Evolutionary conservation across 2,329 filamentous ascomycete genomes (phyloP).

Genomic region (Xylariomycetidae sp.): DNA sequence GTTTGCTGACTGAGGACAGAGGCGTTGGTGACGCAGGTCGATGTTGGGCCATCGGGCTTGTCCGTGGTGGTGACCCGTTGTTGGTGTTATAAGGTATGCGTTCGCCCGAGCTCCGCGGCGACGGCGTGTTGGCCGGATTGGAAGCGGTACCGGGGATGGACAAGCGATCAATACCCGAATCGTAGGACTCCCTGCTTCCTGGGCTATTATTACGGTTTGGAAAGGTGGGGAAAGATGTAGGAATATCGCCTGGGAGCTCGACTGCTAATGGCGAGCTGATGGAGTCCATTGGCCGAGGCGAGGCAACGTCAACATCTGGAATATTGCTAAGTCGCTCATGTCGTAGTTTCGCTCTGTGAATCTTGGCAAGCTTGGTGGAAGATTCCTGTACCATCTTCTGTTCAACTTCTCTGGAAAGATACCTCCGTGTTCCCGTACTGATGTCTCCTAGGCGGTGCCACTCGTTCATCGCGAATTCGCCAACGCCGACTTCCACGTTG

Average conservation of each 20-base stretch:
- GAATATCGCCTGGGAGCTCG: slow-evolving; percentile 55
- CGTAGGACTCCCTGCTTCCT: slow-evolving; percentile 49
- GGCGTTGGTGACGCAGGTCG: slow-evolving; percentile 15
- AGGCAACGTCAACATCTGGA: slow-evolving; percentile 40
- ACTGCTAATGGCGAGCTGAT: slow-evolving; percentile 47
- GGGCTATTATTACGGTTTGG: slow-evolving; percentile 34
- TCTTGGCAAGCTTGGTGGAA: slow-evolving; percentile 76
- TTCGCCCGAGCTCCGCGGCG: slow-evolving; percentile 49
- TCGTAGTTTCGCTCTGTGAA: slow-evolving; percentile 69
- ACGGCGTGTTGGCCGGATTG: slow-evolving; percentile 30
- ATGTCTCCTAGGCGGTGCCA: slow-evolving; percentile 94
- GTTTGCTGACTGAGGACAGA: slow-evolving; percentile 13
- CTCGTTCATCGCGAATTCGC: slow-evolving; percentile 98
- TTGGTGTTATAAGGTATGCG: slow-evolving; percentile 32
- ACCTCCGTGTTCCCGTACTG: slow-evolving; percentile 83
- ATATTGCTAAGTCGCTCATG: slow-evolving; percentile 48
- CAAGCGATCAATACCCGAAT: slow-evolving; percentile 49
- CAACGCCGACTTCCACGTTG: slow-evolving; percentile 95
- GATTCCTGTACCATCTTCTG: slow-evolving; percentile 74
- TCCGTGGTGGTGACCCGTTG: slow-evolving; percentile 26
- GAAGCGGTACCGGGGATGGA: slow-evolving; percentile 30
- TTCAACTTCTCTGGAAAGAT: slow-evolving; percentile 68
- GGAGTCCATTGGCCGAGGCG: slow-evolving; percentile 33
- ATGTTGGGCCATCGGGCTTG: slow-evolving; percentile 18
- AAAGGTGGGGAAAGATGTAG: slow-evolving; percentile 32